Evolutionary conservation across 2,329 filamentous ascomycete species (phyloP), one percentile per base, ranked within the genome.

Genomic region (Coniella lustricola): DNA sequence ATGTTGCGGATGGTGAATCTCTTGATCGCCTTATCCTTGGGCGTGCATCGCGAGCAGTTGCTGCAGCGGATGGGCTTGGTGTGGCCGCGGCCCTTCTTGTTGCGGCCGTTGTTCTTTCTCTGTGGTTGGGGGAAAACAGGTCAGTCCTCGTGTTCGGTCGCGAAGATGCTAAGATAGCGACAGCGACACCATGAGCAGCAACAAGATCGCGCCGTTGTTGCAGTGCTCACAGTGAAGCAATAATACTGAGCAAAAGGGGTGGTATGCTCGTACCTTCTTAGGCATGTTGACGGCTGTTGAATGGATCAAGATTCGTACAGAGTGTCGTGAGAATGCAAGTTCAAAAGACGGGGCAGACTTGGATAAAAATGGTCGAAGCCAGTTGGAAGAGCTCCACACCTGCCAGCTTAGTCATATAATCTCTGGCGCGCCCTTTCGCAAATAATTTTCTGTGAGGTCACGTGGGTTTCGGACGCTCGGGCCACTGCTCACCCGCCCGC

Each of bases 21-120:
- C 90, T 98, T 98, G 84, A 98, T 97, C 64, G 94, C 93, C 89
- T 98, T 98, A 71, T 98, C 93, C 86, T 98, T 98, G 73, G 90
- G 90, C 55, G 87, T 94, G 81, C 85, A 90, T 77, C 85, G 81
- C 70, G 77, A 80, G 78, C 78, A 82, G 77, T 82, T 82, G 73
- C 73, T 77, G 77, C 78, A 82, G 63, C 78, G 87, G 79, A 98
- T 95, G 69, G 93, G 94, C 85, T 98, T 98, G 78, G 95, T 90
- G 83, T 97, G 91, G 80, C 93, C 93, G 74, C 93, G 89, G 74
- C 93, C 91, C 78, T 95, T 95, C 90, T 96, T 96, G 87, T 97
- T 96, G 74, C 91, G 90, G 75, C 91, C 91, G 81, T 83, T 83
- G 72, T 71, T 60, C 60, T 61, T 61, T 60, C 60, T 61, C 59